Percentiles rank a stretch among this genome's conserved stretches.
Conservation (phyloP, 108 stramenopile species). For the Epipyxis sp. region DNA sequence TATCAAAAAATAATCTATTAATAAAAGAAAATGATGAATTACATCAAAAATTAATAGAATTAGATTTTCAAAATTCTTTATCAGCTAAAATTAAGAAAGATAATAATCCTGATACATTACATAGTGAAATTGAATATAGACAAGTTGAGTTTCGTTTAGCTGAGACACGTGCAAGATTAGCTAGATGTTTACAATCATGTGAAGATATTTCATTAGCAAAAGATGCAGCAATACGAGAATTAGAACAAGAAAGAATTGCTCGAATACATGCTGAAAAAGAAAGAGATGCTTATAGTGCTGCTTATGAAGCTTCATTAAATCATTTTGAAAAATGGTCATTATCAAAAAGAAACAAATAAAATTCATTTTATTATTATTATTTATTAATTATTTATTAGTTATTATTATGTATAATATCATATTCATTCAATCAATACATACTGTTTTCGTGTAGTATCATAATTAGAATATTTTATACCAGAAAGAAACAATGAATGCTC, state of each 20-base stretch:
- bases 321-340: not conserved
- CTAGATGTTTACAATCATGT: not conserved
- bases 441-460: too few species aligned
- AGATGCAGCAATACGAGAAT: not conserved
- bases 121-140: not conserved
- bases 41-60: not conserved
- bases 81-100: too few species aligned
- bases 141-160: not conserved
- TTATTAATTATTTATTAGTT: too few species aligned
- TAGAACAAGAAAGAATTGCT: not conserved
- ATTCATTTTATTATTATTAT: too few species aligned
- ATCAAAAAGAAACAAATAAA: not conserved
- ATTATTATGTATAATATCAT: too few species aligned
- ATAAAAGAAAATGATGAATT: not conserved
- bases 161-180: not conserved
- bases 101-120: not conserved
- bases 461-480: too few species aligned
- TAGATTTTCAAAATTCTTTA: too few species aligned
- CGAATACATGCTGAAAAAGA: not conserved
- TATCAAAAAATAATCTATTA: not conserved
- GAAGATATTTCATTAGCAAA: not conserved
- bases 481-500: too few species aligned
- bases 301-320: conserved; percentile 3
- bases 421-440: too few species aligned
- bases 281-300: conserved; percentile 13